Base-by-base conservation (phyloP, 2,329 filamentous ascomycete species). In the Penicillium brevicompactum region DNA sequence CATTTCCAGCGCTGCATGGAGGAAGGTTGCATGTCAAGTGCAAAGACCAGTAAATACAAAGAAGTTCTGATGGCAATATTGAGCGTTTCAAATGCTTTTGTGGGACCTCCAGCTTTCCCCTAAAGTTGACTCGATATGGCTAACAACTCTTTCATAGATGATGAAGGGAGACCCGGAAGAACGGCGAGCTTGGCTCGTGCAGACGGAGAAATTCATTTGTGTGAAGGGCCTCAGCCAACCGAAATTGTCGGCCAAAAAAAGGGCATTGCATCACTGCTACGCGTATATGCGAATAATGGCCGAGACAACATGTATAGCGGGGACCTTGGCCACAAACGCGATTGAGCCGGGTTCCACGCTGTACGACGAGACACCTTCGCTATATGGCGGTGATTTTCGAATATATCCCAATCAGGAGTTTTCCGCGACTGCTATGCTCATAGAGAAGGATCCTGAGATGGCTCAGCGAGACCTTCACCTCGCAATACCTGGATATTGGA, bases 241-340 rank as follows among this genome's bases (percentile, higher is more conserved):
- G 1, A 55, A 18, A 5, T 27, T 63, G 1, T 60, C 61, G 4
- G 27, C 54, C 4, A 63, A 63, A 18, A 57, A 56, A 32, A 54
- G 61, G 24, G 48, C 58, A 5, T 13, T 63, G 8, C 60, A 63
- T 22, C 61, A 62, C 34, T 60, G 57, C 45, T 63, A 63, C 31
- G 57, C 59, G 4, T 63, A 57, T 16, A 63, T 63, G 57, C 57
- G 61, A n/a, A 62, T 63, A 14, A 62, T 62, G 53, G 57, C 61
- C 2, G 59, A 63, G 22, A 63, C 61, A 9, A 63, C 55, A n/a
- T 53, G 53, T 30, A 51, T 60, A 40, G 30, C 46, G 10, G 52
- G 51, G 9, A 46, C 27, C 4, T 10, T 49, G 18, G 56, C n/a
- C 16, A 11, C 16, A 5, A 18, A 27, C 5, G 11, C 48, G 4